These are phyloP conservation scores for Citeromyces hawaiiensis DNA, from an alignment of 1,139 yeast species.

Conservation along the genomic window DNA sequence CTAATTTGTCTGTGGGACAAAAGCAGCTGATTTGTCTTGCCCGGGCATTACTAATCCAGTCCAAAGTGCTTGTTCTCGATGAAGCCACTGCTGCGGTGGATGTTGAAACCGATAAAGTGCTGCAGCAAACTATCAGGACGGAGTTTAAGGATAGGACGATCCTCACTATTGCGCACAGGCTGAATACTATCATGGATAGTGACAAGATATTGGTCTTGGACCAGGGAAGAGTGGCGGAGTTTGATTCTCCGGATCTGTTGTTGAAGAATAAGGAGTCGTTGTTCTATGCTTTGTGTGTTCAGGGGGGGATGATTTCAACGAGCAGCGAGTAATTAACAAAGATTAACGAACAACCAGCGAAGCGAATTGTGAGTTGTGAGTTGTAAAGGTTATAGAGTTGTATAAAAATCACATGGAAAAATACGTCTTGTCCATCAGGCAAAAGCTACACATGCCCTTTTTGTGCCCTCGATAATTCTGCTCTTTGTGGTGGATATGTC, in stretches of 20 bases:
- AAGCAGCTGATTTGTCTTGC: conserved; percentile 67
- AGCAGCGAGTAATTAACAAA: no score
- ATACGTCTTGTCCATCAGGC: no score
- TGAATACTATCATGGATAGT: conserved; percentile 72
- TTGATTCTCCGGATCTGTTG: conserved; percentile 45
- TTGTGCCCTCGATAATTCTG: no score
- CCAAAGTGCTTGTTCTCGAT: conserved; percentile 56
- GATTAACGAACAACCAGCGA: no score
- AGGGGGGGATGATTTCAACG: conserved; percentile 22
- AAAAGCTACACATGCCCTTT: no score
- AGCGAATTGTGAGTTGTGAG: no score
- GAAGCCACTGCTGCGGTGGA: conserved; percentile 87
- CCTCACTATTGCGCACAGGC: conserved; percentile 70
- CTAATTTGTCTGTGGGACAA: conserved; percentile 68
- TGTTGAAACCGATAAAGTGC: conserved; percentile 60
- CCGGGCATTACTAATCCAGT: conserved; percentile 50
- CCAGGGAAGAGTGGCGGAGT: conserved; percentile 54
- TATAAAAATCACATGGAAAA: no score
- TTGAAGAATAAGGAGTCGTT: conserved; percentile 27
- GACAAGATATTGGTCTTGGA: conserved; percentile 63
- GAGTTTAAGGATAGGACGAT: conserved; percentile 58
- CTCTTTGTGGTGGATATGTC: no score
- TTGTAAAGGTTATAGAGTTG: no score
- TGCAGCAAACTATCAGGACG: conserved; percentile 58
- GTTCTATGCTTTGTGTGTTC: conserved; percentile 36